Evolutionary conservation across 768 basidiomycete species (phyloP).

Genomic region (Lentinula detonsa): DNA sequence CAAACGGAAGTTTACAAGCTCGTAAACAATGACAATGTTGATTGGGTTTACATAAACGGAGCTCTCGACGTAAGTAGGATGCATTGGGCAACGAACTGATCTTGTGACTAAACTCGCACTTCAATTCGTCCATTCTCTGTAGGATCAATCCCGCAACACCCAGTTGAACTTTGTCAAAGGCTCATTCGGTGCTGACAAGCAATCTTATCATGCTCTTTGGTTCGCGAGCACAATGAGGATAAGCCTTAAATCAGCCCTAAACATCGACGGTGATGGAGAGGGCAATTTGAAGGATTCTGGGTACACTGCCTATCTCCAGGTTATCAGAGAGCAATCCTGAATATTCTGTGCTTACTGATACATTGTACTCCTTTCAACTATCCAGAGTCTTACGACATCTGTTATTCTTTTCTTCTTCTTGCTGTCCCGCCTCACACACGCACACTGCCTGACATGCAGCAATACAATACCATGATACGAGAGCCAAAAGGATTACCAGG

Average conservation of each 20-base stretch:
- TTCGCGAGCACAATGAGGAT: not conserved
- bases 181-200: not conserved
- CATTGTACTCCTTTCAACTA: no score
- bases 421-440: no score
- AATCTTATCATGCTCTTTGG: not conserved
- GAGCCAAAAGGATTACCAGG: no score
- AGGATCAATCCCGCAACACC: not conserved
- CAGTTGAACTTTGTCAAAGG: not conserved
- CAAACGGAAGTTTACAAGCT: not conserved
- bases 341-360: no score
- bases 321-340: not conserved
- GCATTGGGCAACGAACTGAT: no score
- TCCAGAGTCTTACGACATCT: no score
- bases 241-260: not conserved
- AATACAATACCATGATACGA: no score
- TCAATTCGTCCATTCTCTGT: not conserved
- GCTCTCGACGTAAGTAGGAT: not conserved
- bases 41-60: not conserved
- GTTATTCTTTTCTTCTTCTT: no score
- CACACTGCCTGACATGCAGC: no score
- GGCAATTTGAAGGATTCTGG: not conserved
- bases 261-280: not conserved
- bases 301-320: not conserved
- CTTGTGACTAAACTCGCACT: no score
- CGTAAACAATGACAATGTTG: not conserved